Percentiles rank a stretch among this genome's conserved stretches.
Conservation (phyloP, 108 stramenopile genomes). For the Nannochloropsis salina region DNA sequence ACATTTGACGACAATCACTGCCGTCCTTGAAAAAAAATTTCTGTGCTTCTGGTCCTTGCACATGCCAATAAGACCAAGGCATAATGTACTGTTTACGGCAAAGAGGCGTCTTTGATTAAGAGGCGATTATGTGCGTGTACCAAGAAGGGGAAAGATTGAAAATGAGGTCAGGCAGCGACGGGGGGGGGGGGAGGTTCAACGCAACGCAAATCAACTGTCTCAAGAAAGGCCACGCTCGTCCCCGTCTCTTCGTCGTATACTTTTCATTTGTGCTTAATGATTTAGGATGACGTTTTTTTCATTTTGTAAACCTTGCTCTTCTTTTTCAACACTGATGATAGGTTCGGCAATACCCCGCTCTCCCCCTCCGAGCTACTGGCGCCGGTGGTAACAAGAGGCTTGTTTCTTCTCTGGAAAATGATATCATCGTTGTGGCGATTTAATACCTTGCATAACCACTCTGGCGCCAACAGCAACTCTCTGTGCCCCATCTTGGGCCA, state of each 20-base stretch:
- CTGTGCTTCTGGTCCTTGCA: too few relatives aligned
- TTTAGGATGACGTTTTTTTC: not conserved
- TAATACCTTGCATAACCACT: slow-evolving; percentile 35
- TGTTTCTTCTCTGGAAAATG: not conserved
- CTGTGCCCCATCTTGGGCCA: slow-evolving; percentile 40
- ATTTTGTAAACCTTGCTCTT: slow-evolving; percentile 20
- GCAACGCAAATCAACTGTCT: too few relatives aligned
- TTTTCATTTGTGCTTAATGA: slow-evolving; percentile 7
- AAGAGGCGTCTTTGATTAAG: too few relatives aligned
- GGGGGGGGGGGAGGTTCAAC: too few relatives aligned
- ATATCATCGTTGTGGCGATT: slow-evolving; percentile 30
- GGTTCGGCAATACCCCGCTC: not conserved
- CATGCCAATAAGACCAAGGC: too few relatives aligned
- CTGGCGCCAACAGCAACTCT: slow-evolving; percentile 38
- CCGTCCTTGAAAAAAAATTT: too few relatives aligned
- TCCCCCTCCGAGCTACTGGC: not conserved
- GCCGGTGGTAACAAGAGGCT: not conserved
- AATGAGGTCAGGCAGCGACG: too few relatives aligned
- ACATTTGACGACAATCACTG: too few relatives aligned
- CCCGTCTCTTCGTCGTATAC: not conserved
- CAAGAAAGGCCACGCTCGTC: too few relatives aligned
- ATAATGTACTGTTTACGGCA: too few relatives aligned
- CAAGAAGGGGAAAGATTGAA: too few relatives aligned
- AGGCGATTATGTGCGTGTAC: too few relatives aligned
- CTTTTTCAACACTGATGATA: not conserved